phyloP scores from a whole-genome alignment of 2,329 filamentous ascomycete genomes.

The Diaporthe vaccinii region DNA sequence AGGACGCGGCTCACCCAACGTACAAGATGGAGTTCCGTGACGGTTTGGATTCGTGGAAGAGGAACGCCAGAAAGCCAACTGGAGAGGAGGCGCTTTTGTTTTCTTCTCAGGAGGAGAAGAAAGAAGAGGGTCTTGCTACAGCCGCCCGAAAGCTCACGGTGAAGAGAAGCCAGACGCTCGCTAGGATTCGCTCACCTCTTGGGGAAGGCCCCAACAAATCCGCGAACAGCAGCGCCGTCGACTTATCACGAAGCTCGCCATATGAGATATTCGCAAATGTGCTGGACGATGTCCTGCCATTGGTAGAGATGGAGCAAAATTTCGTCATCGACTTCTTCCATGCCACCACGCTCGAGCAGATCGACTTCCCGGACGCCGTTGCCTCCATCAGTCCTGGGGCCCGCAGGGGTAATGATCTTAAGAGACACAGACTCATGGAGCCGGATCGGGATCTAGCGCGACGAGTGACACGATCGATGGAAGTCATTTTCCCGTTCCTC shows the following conservation, averaged over 20 bases:
- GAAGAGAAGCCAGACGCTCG: conserved; percentile 90
- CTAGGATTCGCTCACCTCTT: conserved; percentile 78
- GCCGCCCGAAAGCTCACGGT: conserved; percentile 92
- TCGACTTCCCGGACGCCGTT: conserved; percentile 88
- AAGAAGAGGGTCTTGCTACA: conserved; percentile 78
- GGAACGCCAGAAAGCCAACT: conserved; percentile 79
- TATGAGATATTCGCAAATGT: conserved; percentile 86
- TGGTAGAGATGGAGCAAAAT: conserved; percentile 95
- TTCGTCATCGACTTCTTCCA: conserved; percentile 99
- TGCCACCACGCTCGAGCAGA: conserved; percentile 83
- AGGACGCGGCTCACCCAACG: conserved; percentile 79
- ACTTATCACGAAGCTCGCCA: conserved; percentile 73
- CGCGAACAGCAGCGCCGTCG: conserved; percentile 56
- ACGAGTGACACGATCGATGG: conserved; percentile 88
- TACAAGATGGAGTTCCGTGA: conserved; percentile 88
- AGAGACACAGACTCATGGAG: conserved; percentile 83
- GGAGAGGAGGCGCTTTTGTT: conserved; percentile 93
- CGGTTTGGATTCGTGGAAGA: conserved; percentile 83
- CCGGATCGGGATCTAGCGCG: conserved; percentile 89
- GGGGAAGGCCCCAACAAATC: conserved; percentile 72
- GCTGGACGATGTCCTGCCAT: conserved; percentile 83
- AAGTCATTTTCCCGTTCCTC: conserved; percentile 87
- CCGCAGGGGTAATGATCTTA: conserved; percentile 80
- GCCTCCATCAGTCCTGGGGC: conserved; percentile 74
- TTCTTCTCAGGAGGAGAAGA: conserved; percentile 86